These are phyloP conservation scores for Wickerhamomyces sp. DNA, from an alignment of 1,139 yeast species.

Conservation along the genomic window DNA sequence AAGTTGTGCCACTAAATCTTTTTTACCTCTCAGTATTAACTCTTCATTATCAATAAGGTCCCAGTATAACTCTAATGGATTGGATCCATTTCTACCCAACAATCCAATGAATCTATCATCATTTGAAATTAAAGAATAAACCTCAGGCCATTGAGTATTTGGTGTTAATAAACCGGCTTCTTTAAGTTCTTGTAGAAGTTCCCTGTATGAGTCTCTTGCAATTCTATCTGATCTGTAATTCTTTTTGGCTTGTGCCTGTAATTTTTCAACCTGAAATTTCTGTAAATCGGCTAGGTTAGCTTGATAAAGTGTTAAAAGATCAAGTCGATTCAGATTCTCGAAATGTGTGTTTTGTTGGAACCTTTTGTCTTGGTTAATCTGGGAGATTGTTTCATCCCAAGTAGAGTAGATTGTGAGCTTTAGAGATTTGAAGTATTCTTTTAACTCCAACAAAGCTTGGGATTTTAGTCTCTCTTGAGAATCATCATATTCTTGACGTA, in stretches of 20 bases:
- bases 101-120: constrained; percentile 56
- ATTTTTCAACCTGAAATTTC: constrained; percentile 31
- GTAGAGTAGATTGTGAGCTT: constrained; percentile 18
- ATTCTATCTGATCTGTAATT: constrained; percentile 56
- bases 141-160: constrained; percentile 54
- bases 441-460: constrained; percentile 50
- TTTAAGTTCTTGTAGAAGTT: constrained; percentile 36
- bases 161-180: constrained; percentile 43
- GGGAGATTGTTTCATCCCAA: constrained; percentile 34
- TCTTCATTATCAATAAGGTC: constrained; percentile 66
- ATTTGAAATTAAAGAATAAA: constrained; percentile 47
- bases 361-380: constrained; percentile 42
- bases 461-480: constrained; percentile 29
- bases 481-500: constrained; percentile 38
- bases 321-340: constrained; percentile 46
- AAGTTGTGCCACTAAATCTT: constrained; percentile 52
- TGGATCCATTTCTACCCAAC: constrained; percentile 77
- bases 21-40: constrained; percentile 50
- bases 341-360: constrained; percentile 59
- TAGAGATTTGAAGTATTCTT: constrained; percentile 37
- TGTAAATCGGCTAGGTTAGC: constrained; percentile 41
- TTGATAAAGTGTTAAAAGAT: constrained; percentile 53
- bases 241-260: constrained; percentile 32
- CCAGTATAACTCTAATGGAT: constrained; percentile 73
- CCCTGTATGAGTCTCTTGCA: constrained; percentile 57